A percentile compares a stretch with the other conserved stretches of the same genome.
Conservation (phyloP, 441 rosid genomes). For the Viola pubescens region DNA sequence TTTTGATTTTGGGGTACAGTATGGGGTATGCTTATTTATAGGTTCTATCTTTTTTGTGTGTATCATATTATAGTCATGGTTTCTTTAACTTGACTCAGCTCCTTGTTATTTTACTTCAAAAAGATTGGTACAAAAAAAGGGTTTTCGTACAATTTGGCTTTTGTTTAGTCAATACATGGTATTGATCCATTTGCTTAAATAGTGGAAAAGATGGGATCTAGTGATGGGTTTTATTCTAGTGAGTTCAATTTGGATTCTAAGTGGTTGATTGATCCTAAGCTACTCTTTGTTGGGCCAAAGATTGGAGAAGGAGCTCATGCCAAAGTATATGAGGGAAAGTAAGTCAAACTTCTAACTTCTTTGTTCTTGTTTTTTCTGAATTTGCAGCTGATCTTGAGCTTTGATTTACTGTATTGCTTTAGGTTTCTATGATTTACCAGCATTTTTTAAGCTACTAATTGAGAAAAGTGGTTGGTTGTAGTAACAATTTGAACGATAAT, state of each 20-base stretch:
- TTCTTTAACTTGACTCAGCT: conserved; percentile 15
- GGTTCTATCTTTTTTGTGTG: background rate
- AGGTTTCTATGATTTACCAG: conserved; percentile 1
- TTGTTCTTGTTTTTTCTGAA: background rate
- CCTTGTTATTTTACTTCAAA: conserved; percentile 9
- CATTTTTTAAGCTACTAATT: conserved; percentile 4
- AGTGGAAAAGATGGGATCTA: conserved; percentile 60
- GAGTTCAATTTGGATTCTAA: conserved; percentile 66
- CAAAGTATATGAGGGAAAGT: conserved; percentile 96
- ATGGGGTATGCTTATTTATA: conserved; percentile 14
- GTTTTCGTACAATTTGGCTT: conserved; percentile 5
- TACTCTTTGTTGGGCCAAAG: conserved; percentile 87
- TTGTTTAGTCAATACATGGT: conserved; percentile 27
- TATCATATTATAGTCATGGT: background rate
- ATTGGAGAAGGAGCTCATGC: conserved; percentile 99
- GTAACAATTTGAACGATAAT: background rate
- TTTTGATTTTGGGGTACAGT: conserved; percentile 20
- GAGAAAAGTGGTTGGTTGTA: background rate
- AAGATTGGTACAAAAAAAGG: conserved; percentile 13
- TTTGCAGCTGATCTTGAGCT: conserved; percentile 3
- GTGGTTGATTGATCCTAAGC: conserved; percentile 85
- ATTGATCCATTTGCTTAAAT: conserved; percentile 8
- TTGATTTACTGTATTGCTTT: conserved; percentile 9
- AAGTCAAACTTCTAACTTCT: conserved; percentile 33
- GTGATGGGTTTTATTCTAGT: conserved; percentile 50